Percentiles rank a stretch among this genome's conserved stretches.
Conservation (phyloP, 768 basidiomycete genomes). For the Boletus insuetus region DNA sequence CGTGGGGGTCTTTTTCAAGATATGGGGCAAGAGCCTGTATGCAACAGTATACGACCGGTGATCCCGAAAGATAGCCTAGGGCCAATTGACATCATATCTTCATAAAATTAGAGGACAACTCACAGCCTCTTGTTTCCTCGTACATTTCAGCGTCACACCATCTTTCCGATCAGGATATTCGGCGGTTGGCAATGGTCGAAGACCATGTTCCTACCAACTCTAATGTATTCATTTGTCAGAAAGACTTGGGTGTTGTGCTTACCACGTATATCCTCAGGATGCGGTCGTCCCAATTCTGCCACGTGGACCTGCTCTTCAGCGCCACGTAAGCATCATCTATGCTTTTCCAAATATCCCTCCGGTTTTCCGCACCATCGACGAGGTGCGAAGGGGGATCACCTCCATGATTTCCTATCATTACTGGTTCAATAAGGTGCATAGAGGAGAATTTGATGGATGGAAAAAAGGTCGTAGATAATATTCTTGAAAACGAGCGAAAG, state of each 20-base stretch:
- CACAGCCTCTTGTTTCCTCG: slow-evolving; percentile 4
- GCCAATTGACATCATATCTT: no score
- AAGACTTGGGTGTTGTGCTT: background rate
- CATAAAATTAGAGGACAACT: background rate
- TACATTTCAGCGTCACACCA: slow-evolving; percentile 9
- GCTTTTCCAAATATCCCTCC: slow-evolving; percentile 2
- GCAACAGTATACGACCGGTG: background rate
- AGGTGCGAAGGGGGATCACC: background rate
- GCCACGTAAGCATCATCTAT: background rate
- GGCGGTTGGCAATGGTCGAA: slow-evolving; percentile 3
- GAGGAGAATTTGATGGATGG: slow-evolving; percentile 7
- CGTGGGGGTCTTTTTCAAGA: background rate
- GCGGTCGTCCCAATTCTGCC: slow-evolving; percentile 5
- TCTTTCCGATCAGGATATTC: background rate
- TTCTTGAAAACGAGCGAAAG: background rate
- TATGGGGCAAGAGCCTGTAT: background rate
- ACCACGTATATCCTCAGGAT: background rate
- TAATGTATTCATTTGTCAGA: background rate
- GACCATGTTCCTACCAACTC: slow-evolving; percentile 1
- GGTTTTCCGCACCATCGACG: background rate
- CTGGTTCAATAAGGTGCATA: slow-evolving; percentile 4
- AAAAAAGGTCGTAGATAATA: background rate
- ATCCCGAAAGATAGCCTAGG: background rate
- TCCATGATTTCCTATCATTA: background rate
- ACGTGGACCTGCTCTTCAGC: background rate